These are phyloP conservation scores for Mallotus repandus DNA, from an alignment of 441 rosid species.

Conservation along the genomic window DNA sequence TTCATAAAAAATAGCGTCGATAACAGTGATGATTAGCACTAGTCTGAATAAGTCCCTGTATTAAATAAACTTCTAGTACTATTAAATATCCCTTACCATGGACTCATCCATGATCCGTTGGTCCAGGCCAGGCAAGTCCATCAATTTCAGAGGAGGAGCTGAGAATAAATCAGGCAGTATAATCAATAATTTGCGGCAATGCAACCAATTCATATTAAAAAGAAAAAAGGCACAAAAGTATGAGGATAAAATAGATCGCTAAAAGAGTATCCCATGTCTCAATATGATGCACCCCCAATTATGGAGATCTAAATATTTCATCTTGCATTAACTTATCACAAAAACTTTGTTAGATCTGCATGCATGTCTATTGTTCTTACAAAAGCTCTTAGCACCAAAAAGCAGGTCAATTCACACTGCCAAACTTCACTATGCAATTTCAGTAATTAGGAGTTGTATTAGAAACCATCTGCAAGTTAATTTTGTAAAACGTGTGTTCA, in stretches of 20 bases:
- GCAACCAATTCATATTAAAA: not conserved
- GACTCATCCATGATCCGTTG: constrained; percentile 83
- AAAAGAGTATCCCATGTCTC: not conserved
- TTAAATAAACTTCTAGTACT: not conserved
- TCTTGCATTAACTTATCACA: not conserved
- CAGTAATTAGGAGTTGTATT: not conserved
- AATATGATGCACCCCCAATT: not conserved
- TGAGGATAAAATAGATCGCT: not conserved
- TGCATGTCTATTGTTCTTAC: not conserved
- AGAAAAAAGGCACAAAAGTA: not conserved
- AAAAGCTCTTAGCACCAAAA: not conserved
- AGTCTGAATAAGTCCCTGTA: not conserved
- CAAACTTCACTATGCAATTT: not conserved
- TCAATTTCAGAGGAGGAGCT: constrained; percentile 88
- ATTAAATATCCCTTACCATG: constrained; percentile 47
- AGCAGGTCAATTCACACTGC: constrained; percentile 1
- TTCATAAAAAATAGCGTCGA: not conserved
- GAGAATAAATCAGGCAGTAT: constrained; percentile 20
- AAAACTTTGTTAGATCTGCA: not conserved
- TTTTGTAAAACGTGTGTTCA: not conserved
- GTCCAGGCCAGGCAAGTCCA: constrained; percentile 93
- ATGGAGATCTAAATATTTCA: not conserved
- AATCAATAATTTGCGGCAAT: not conserved
- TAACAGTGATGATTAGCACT: not conserved
- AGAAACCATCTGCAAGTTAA: not conserved